phyloP scores from a whole-genome alignment of 2,329 filamentous ascomycete genomes.

The Akanthomyces uredinophilus region DNA sequence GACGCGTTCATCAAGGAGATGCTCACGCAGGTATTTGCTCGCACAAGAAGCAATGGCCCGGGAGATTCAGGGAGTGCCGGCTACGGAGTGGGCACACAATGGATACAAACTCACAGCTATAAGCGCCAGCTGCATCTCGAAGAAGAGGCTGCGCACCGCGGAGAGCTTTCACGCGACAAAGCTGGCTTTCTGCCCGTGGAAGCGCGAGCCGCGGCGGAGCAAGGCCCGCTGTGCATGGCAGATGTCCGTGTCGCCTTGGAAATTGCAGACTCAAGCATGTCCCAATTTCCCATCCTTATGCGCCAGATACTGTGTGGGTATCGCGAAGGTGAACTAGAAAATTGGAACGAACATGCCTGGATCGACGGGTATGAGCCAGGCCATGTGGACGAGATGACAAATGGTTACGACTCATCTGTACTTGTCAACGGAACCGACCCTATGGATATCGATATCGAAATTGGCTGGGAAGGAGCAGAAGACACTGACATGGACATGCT shows the following conservation, averaged over 20 bases:
- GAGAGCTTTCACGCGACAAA: constrained; percentile 68
- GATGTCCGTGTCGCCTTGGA: constrained; percentile 73
- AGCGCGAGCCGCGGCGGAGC: constrained; percentile 66
- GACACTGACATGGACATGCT: constrained; percentile 46
- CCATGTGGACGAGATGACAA: constrained; percentile 23
- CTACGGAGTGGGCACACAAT: constrained; percentile 60
- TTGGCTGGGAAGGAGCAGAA: constrained; percentile 59
- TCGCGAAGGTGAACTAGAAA: constrained; percentile 70
- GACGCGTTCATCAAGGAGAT: constrained; percentile 65
- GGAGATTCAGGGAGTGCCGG: constrained; percentile 57
- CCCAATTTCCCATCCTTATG: constrained; percentile 70
- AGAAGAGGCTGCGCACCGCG: constrained; percentile 66
- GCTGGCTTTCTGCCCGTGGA: constrained; percentile 77
- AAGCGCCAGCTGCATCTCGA: constrained; percentile 68
- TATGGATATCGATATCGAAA: constrained; percentile 57
- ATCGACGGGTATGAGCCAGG: constrained; percentile 34
- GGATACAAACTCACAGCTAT: constrained; percentile 77
- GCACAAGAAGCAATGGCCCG: constrained; percentile 60
- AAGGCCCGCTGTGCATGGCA: constrained; percentile 68
- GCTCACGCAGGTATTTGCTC: constrained; percentile 57
- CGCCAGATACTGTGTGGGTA: constrained; percentile 66
- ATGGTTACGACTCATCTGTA: constrained; percentile 31
- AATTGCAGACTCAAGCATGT: constrained; percentile 69
- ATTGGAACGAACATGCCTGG: constrained; percentile 57
- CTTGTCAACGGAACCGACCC: constrained; percentile 47